phyloP scores from a whole-genome alignment of 2,329 filamentous ascomycete species.

The Aspergillus fructus region DNA sequence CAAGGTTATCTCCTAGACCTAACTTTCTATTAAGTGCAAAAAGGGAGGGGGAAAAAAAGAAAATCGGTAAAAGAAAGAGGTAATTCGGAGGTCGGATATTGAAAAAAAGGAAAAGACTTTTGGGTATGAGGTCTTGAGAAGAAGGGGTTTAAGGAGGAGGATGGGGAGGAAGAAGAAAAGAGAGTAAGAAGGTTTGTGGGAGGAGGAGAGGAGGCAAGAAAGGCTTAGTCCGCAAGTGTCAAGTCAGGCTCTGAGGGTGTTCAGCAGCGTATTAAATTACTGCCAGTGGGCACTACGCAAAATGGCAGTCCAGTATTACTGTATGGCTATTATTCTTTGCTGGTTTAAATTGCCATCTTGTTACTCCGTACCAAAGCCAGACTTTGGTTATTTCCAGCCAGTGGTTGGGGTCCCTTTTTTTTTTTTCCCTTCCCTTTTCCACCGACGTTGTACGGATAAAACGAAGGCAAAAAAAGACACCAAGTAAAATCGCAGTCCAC shows the following conservation, averaged over 20 bases:
- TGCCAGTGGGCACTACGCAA: background rate
- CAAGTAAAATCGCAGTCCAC: constrained; percentile 1
- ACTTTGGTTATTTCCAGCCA: background rate
- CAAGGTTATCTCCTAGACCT: constrained; percentile 26
- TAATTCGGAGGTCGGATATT: constrained; percentile 11
- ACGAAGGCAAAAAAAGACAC: constrained; percentile 6
- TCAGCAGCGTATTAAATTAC: constrained; percentile 6
- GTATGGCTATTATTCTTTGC: background rate
- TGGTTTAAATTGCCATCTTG: background rate
- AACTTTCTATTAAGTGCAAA: constrained; percentile 27
- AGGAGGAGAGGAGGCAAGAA: constrained; percentile 18
- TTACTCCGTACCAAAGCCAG: background rate
- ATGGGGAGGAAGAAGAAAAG: constrained; percentile 29
- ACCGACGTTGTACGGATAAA: background rate
- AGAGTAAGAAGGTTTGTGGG: constrained; percentile 19
- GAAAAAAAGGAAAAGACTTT: constrained; percentile 15
- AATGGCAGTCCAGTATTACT: constrained; percentile 2
- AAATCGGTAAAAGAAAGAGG: constrained; percentile 17
- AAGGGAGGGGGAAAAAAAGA: constrained; percentile 13
- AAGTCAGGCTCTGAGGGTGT: background rate
- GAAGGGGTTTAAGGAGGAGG: constrained; percentile 12
- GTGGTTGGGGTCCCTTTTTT: background rate
- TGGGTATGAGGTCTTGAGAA: constrained; percentile 9
- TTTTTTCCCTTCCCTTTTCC: background rate
- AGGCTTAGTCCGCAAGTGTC: constrained; percentile 15